These are phyloP conservation scores for Pseudonectria foliicola DNA, from an alignment of 2,329 filamentous ascomycete genomes.

Conservation along the genomic window DNA sequence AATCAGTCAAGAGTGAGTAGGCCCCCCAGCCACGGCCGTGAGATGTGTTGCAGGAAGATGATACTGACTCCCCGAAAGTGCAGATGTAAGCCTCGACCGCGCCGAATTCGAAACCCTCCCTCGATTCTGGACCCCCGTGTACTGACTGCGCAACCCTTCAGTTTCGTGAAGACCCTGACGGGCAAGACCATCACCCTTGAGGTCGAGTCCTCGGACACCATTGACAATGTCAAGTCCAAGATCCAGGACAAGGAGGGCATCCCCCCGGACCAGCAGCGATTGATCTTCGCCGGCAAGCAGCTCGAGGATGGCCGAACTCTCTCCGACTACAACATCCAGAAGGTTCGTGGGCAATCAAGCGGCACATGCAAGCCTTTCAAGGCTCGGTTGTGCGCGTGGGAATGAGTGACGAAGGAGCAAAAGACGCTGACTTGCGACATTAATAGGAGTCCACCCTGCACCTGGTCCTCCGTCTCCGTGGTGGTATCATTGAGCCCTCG, in stretches of 20 bases:
- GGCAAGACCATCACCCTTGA: conserved; percentile 99
- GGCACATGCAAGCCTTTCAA: not conserved
- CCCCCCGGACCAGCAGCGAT: conserved; percentile 92
- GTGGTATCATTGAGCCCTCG: conserved; percentile 98
- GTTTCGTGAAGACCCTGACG: conserved; percentile 99
- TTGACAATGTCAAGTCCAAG: conserved; percentile 99
- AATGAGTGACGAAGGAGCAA: not conserved
- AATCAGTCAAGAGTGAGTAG: conserved; percentile 54
- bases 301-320: conserved; percentile 96
- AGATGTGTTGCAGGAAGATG: conserved; percentile 6
- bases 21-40: conserved; percentile 9
- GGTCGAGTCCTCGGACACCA: conserved; percentile 97
- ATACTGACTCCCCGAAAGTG: conserved; percentile 48
- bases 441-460: conserved; percentile 91
- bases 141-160: conserved; percentile 35
- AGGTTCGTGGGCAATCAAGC: conserved; percentile 52
- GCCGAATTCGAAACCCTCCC: conserved; percentile 17
- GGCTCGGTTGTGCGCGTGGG: conserved; percentile 1
- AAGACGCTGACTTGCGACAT: conserved; percentile 28
- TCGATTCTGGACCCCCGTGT: conserved; percentile 9
- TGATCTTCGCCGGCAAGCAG: conserved; percentile 99
- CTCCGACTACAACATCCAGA: conserved; percentile 99
- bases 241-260: conserved; percentile 99
- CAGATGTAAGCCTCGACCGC: conserved; percentile 66
- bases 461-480: conserved; percentile 96